Percentiles rank a stretch among this genome's conserved stretches.
These are phyloP conservation scores for Fusarium sp. DNA, from an alignment of 2,329 filamentous ascomycete species.

Conservation along the genomic window DNA sequence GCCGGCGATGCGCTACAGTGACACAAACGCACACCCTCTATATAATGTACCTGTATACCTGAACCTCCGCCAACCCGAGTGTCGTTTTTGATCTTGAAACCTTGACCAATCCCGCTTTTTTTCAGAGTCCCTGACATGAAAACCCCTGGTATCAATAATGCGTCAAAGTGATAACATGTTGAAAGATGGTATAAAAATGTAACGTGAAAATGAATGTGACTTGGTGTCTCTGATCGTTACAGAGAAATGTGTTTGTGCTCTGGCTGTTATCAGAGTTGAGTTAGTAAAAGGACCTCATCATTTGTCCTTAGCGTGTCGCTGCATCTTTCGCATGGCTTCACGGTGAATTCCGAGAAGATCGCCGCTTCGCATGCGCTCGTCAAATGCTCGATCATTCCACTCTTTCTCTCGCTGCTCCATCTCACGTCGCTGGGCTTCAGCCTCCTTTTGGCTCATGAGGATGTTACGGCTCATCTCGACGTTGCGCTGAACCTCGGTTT, in stretches of 20 bases:
- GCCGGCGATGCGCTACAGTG: constrained; percentile 16
- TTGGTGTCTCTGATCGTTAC: neutral
- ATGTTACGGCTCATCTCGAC: constrained; percentile 67
- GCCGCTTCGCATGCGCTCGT: constrained; percentile 80
- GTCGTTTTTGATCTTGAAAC: constrained; percentile 26
- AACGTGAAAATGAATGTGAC: constrained; percentile 21
- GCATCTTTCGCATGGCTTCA: constrained; percentile 84
- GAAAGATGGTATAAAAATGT: constrained; percentile 29
- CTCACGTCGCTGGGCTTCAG: constrained; percentile 70
- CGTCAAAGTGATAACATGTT: constrained; percentile 16
- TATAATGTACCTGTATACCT: constrained; percentile 30
- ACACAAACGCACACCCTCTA: constrained; percentile 17
- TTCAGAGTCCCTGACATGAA: constrained; percentile 28
- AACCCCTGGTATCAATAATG: constrained; percentile 45
- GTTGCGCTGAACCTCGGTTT: constrained; percentile 58
- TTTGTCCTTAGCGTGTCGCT: constrained; percentile 59
- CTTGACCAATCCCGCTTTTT: constrained; percentile 23
- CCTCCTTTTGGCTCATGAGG: constrained; percentile 72
- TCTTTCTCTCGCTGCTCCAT: constrained; percentile 68
- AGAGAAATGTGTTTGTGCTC: neutral
- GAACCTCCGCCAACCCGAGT: constrained; percentile 17
- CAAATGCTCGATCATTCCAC: constrained; percentile 72
- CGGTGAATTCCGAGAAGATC: constrained; percentile 82
- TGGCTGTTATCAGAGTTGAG: neutral
- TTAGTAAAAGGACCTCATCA: constrained; percentile 2